Evolutionary conservation across 352 stramenopile genomes (phyloP).

Genomic region (Ophiocytium majus): DNA sequence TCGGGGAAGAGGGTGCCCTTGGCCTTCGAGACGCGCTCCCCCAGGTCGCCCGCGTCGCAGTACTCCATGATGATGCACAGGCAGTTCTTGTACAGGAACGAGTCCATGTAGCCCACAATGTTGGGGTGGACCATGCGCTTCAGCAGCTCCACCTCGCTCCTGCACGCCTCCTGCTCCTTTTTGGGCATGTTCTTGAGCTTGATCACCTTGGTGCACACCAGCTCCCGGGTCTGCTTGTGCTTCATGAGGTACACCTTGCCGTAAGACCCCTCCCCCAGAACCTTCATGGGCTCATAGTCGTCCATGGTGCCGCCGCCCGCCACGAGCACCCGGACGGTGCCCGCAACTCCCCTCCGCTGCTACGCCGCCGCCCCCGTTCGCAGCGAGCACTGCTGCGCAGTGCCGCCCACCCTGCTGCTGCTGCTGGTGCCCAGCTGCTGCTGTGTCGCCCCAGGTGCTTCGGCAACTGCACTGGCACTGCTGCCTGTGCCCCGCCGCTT

Average conservation of each 20-base stretch:
- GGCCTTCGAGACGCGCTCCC: constrained; percentile 59
- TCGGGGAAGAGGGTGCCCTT: constrained; percentile 45
- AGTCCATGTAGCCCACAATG: constrained; percentile 64
- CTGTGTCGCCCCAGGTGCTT: too few species aligned
- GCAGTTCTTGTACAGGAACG: constrained; percentile 62
- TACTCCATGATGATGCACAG: constrained; percentile 66
- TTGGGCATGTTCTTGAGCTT: constrained; percentile 52
- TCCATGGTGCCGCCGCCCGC: too few species aligned
- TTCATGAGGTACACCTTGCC: constrained; percentile 80
- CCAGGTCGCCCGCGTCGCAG: constrained; percentile 61
- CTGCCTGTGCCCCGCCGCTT: too few species aligned
- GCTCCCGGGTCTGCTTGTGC: constrained; percentile 66
- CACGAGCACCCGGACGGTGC: too few species aligned
- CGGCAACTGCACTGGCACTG: too few species aligned
- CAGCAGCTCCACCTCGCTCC: constrained; percentile 62
- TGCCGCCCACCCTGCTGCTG: too few species aligned
- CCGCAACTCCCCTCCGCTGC: too few species aligned
- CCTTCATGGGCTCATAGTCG: constrained; percentile 60
- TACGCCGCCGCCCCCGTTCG: too few species aligned
- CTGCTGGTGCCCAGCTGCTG: too few species aligned
- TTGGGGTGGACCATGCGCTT: constrained; percentile 57
- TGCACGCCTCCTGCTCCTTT: constrained; percentile 57
- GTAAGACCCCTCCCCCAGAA: constrained; percentile 83
- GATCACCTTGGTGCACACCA: constrained; percentile 77
- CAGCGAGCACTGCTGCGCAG: too few species aligned